Base-by-base conservation (phyloP, 352 stramenopile genomes). In the Lagenidium giganteum region DNA sequence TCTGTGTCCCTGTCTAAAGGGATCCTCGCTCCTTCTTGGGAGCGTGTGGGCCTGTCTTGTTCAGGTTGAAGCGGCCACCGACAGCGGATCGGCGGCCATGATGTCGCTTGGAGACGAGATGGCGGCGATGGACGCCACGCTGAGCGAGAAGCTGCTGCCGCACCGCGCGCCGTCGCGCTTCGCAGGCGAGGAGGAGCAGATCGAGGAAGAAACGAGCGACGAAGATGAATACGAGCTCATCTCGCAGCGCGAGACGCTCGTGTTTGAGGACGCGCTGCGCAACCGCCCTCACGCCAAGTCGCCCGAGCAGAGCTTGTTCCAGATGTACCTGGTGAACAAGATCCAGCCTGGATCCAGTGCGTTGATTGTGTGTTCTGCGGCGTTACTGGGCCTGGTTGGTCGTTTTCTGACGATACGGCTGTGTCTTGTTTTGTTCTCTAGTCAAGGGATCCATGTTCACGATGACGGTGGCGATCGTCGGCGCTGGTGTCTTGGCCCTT, bases 371-470 rank as follows among this genome's bases (percentile, higher is more conserved):
- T 6, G n/a, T 18, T 39, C 5, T 23, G 24, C 23, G 18, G 13
- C 37, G 16, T 12, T 47, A 29, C 29, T 38, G 41, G 33, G 25
- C 3, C 36, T 14, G 23, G 42, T 40, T 31, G 36, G 20, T 8
- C n/a, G n/a, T n/a, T n/a, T n/a, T n/a, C n/a, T n/a, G n/a, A n/a
- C n/a, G n/a, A n/a, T n/a, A n/a, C n/a, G n/a, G n/a, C n/a, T n/a
- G n/a, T n/a, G n/a, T n/a, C n/a, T n/a, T n/a, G n/a, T n/a, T n/a
- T n/a, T n/a, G n/a, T n/a, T n/a, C n/a, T 23, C 39, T 35, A 92
- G 80, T 95, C 27, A 95, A 93, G 67, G 81, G 83, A 17, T 91
- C 79, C 47, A 92, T 95, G 69, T 93, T 93, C 47, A 95, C 83
- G 0, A 90, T 95, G 81, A 92, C 83, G 1, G 81, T 95, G 12